These are phyloP conservation scores for Calonectria hongkongensis DNA, from an alignment of 2,329 filamentous ascomycete genomes.

Conservation along the genomic window DNA sequence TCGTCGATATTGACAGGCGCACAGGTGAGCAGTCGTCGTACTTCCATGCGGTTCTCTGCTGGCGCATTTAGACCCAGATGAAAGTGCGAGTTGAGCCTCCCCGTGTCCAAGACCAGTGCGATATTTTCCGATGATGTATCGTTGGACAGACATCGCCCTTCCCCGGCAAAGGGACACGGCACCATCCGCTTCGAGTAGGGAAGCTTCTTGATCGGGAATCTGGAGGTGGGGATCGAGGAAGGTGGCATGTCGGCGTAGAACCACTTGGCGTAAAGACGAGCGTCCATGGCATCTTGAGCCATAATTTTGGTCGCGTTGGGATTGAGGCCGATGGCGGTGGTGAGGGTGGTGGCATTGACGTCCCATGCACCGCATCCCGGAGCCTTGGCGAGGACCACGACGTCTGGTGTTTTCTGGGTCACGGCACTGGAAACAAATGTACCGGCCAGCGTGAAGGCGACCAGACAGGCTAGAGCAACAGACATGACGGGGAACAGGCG, in stretches of 20 bases:
- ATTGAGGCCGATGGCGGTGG: too few relatives aligned
- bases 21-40: not conserved
- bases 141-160: not conserved
- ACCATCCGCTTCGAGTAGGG: not conserved
- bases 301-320: not conserved
- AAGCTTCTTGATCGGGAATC: not conserved
- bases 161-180: not conserved
- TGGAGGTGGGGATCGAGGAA: conserved; percentile 1
- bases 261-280: conserved; percentile 17
- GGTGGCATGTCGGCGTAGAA: conserved; percentile 20
- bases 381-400: conserved; percentile 2
- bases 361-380: conserved; percentile 16
- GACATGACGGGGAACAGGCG: not conserved
- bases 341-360: not conserved
- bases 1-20: not conserved
- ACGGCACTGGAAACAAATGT: conserved; percentile 3
- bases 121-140: not conserved
- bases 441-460: not conserved
- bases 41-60: not conserved
- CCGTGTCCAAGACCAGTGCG: not conserved
- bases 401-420: conserved; percentile 1
- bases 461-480: not conserved
- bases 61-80: not conserved
- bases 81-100: conserved; percentile 1
- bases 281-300: not conserved